phyloP scores from a whole-genome alignment of 345 rosid genomes.

The Raphanus raphanistrum region DNA sequence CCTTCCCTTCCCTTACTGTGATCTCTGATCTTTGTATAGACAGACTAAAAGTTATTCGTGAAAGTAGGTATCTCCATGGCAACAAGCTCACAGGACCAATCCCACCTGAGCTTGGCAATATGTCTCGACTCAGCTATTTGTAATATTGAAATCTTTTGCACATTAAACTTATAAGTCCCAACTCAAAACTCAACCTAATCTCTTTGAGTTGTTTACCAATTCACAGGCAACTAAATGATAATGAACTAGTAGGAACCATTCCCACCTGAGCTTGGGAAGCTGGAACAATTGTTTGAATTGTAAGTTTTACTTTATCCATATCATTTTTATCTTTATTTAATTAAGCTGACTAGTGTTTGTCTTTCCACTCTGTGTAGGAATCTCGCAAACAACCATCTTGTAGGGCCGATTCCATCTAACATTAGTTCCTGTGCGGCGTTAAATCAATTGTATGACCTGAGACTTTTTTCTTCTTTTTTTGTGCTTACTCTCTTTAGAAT shows the following conservation, averaged over 20 bases:
- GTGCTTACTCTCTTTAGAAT: not conserved
- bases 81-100: conserved; percentile 81
- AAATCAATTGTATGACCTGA: conserved; percentile 72
- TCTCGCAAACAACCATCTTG: conserved; percentile 77
- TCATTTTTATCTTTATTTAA: not conserved
- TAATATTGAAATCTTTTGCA: conserved; percentile 33
- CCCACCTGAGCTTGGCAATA: conserved; percentile 96
- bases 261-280: conserved; percentile 94
- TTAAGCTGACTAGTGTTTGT: not conserved
- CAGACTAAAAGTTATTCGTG: not conserved
- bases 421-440: conserved; percentile 82
- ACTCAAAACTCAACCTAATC: not conserved
- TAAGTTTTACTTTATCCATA: conserved; percentile 35
- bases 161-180: not conserved
- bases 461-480: not conserved
- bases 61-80: conserved; percentile 79
- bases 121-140: conserved; percentile 95
- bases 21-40: not conserved
- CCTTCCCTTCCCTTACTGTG: not conserved
- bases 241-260: conserved; percentile 69
- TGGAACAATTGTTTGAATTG: conserved; percentile 91
- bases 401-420: conserved; percentile 78
- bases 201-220: not conserved
- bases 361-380: conserved; percentile 50
- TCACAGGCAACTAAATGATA: conserved; percentile 77